These are phyloP conservation scores for Puccinellia tenuiflora DNA, from an alignment of 176 grass and related monocot species.

Conservation along the genomic window DNA sequence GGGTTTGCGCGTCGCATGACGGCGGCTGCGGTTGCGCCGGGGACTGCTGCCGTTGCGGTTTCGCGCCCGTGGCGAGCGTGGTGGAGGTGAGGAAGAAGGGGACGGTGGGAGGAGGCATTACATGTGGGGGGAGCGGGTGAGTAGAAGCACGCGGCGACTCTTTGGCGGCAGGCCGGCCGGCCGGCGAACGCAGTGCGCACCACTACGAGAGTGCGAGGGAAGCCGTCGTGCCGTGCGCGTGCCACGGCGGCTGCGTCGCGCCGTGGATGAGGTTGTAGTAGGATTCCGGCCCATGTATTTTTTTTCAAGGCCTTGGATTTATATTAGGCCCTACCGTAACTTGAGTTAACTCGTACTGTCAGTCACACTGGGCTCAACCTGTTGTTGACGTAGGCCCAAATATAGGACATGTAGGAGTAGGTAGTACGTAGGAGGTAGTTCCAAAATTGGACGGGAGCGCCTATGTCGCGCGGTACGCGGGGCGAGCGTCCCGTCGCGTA, in stretches of 20 bases:
- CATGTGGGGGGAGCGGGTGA: background rate
- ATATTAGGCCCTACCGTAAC: background rate
- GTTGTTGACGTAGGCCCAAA: background rate
- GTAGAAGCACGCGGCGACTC: background rate
- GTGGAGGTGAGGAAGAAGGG: constrained; percentile 44
- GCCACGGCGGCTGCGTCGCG: constrained; percentile 20
- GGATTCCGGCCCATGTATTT: background rate
- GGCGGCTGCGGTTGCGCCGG: background rate
- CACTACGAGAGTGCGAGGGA: background rate
- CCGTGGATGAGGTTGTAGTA: constrained; percentile 19
- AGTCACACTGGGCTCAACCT: background rate
- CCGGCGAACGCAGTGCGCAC: background rate
- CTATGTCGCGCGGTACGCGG: too few relatives aligned
- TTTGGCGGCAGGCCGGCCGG: constrained; percentile 7
- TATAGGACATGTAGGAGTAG: too few relatives aligned
- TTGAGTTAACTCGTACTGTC: background rate
- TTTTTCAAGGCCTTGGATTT: background rate
- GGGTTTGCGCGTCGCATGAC: constrained; percentile 6
- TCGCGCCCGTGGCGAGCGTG: constrained; percentile 26
- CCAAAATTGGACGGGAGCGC: too few relatives aligned
- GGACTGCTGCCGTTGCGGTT: background rate
- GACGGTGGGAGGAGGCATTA: constrained; percentile 24
- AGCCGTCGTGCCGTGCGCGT: constrained; percentile 7
- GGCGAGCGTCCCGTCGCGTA: too few relatives aligned
- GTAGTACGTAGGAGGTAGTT: too few relatives aligned